Conservation (phyloP, 2,329 filamentous ascomycete genomes). For the Fusarium sterilihyphosum region DNA sequence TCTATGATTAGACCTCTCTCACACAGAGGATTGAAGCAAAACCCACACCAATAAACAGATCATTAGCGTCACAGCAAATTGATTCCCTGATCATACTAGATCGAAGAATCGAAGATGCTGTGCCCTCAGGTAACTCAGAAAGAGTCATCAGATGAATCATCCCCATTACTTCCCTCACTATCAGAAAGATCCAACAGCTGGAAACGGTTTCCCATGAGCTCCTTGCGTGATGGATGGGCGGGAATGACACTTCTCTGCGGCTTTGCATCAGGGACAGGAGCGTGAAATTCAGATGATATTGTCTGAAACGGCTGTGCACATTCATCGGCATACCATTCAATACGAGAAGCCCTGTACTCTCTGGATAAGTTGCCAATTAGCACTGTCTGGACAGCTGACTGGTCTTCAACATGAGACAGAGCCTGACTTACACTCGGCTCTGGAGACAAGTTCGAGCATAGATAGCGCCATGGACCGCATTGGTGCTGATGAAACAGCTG, state of each 20-base stretch:
- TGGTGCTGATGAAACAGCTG: constrained; percentile 76
- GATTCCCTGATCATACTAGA: neutral
- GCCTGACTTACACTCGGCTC: constrained; percentile 59
- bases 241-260: neutral
- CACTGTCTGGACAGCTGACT: neutral
- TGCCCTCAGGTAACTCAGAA: neutral
- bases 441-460: constrained; percentile 84
- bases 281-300: constrained; percentile 18
- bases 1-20: neutral
- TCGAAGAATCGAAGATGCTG: neutral
- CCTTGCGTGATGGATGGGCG: constrained; percentile 28
- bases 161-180: constrained; percentile 45
- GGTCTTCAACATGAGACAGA: neutral
- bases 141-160: constrained; percentile 15
- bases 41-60: neutral
- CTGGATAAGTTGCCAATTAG: constrained; percentile 53
- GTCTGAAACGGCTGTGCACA: constrained; percentile 67
- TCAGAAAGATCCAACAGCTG: constrained; percentile 64
- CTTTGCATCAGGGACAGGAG: neutral
- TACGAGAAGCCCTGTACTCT: constrained; percentile 74
- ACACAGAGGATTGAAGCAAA: neutral
- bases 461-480: constrained; percentile 79
- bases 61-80: neutral
- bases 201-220: constrained; percentile 67
- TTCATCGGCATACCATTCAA: constrained; percentile 78